Base-by-base conservation (phyloP, 2,329 filamentous ascomycete genomes). In the Phoma sp. region DNA sequence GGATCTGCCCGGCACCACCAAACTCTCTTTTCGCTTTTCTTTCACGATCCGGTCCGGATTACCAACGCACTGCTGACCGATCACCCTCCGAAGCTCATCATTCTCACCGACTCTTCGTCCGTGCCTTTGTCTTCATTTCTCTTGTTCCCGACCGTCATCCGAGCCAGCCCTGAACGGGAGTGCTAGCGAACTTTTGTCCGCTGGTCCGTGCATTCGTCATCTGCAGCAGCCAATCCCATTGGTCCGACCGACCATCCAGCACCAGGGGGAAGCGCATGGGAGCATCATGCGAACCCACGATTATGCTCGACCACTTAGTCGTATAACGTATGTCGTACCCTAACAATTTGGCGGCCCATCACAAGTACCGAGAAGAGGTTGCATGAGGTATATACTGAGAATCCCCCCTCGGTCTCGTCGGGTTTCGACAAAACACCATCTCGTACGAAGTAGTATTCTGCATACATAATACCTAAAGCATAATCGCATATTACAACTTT, bases 231-330 rank as follows among this genome's bases (percentile, higher is more conserved):
- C 41, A 38, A 42, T 42, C 18, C 42, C 9, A 55, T 55, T 55
- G 52, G 52, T 3, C 42, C 25, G n/a, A 22, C 4, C 30, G 22
- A 50, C 9, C 47, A 35, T 25, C 24, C 37, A 32, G 30, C 37
- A 24, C 24, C 41, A 49, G 47, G 52, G 52, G 52, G 23, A 18
- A 38, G 41, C 25, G 52, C 42, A 41, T 50, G 25, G 42, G 52
- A 55, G 52, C 52, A 55, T 50, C 52, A 42, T 55, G 52, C 52
- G 52, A 50, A 46, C 52, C 52, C 36, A 46, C 29, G 40, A 43
- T 25, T 9, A 30, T 43, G 36, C 35, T 49, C 52, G 52, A 49
- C 52, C 40, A 49, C 27, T 36, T 45, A 42, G 40, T 41, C 46
- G 52, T 54, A 49, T 48, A 41, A 36, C 23, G 51, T 41, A 41